Conservation (phyloP, 2,329 filamentous ascomycete species). For the Colletotrichum plurivorum region DNA sequence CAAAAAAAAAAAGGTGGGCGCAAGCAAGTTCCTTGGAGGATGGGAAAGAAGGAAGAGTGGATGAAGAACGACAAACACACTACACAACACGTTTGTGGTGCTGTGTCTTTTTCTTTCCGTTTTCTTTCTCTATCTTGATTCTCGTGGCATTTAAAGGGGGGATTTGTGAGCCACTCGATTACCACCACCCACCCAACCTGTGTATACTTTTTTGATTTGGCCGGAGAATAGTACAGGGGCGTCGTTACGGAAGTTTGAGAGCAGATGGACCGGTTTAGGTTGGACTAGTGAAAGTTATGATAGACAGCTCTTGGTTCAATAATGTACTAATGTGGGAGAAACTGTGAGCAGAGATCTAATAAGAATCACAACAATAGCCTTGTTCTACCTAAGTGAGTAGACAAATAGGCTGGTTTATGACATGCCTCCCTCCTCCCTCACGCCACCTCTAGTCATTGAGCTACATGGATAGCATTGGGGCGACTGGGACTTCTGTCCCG, state of each 20-base stretch:
- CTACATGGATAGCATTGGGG: too few species aligned
- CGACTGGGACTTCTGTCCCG: too few species aligned
- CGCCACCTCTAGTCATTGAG: too few species aligned
- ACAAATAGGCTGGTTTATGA: too few species aligned
- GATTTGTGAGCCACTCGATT: constrained; percentile 1
- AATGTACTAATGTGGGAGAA: constrained; percentile 40
- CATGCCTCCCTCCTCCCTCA: too few species aligned
- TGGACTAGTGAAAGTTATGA: constrained; percentile 28
- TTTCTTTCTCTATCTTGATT: not conserved
- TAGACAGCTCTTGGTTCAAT: constrained; percentile 37
- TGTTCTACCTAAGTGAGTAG: too few species aligned
- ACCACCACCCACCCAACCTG: constrained; percentile 3
- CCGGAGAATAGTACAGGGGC: constrained; percentile 26
- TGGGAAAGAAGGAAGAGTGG: constrained; percentile 33
- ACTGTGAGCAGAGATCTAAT: not conserved
- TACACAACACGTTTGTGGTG: constrained; percentile 11
- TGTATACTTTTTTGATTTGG: constrained; percentile 32
- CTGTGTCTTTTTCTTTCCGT: constrained; percentile 9
- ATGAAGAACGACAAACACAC: constrained; percentile 10
- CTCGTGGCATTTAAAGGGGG: not conserved
- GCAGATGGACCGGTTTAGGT: constrained; percentile 30
- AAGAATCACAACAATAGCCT: too few species aligned
- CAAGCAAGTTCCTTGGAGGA: not conserved
- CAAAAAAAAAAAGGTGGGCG: not conserved
- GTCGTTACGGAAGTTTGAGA: constrained; percentile 18